Conservation (phyloP, 306 rosid genomes). For the Rosa persica region DNA sequence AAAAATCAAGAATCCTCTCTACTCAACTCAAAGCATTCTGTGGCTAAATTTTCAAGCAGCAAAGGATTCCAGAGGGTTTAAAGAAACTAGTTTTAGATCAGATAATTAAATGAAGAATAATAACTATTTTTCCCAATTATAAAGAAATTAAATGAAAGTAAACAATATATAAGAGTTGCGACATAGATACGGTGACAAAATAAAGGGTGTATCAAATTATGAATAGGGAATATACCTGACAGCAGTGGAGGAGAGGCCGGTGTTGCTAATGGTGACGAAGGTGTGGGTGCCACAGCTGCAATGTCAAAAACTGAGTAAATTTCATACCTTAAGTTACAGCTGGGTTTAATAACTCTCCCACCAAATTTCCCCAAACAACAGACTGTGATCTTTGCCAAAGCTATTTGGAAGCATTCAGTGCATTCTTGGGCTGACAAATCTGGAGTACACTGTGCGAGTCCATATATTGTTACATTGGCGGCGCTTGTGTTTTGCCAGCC, state of each 20-base stretch:
- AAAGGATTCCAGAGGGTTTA: no score
- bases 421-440: slow-evolving; percentile 11
- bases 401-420: background rate
- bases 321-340: slow-evolving; percentile 19
- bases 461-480: slow-evolving; percentile 6
- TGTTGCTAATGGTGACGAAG: background rate
- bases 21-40: background rate
- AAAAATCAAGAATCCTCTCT: background rate
- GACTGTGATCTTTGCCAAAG: background rate
- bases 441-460: slow-evolving; percentile 22
- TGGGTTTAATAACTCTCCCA: background rate
- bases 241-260: background rate
- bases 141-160: no score
- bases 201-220: background rate
- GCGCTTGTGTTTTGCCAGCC: background rate
- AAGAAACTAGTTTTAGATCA: no score
- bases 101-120: no score
- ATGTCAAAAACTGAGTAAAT: background rate
- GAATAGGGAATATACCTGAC: background rate
- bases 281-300: background rate
- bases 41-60: background rate
- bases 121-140: no score
- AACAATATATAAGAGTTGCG: no score
- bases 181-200: background rate
- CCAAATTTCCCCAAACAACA: slow-evolving; percentile 13